Evolutionary conservation across 108 stramenopile species (phyloP), one percentile per base, ranked within the genome.

Genomic region (Cyclostephanos tholiformis): DNA sequence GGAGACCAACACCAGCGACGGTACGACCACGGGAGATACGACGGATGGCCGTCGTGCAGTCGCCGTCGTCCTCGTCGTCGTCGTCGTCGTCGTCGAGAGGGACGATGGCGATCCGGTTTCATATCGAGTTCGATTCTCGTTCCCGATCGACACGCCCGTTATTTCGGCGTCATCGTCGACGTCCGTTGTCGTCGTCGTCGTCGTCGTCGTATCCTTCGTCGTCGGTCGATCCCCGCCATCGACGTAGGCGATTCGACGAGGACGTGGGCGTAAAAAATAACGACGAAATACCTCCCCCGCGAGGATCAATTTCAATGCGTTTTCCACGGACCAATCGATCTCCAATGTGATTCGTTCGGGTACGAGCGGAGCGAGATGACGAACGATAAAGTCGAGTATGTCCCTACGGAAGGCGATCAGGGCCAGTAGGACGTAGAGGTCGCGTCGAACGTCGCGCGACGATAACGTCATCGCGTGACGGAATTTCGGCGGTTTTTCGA

Each of bases 401-500:
- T 92, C 88, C 44, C 52, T 74, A 0, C 87, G 91, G 85, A 91
- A 91, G 44, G 90, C 90, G 74, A 87, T 70, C 0, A 86, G 43
- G 3, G 77, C 81, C 65, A 88, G 65, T 9, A 75, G 58, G 0
- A 88, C 12, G 58, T 75, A 87, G 4, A 82, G 56, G 16, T 53
- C 72, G 25, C 36, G 39, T 16, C 66, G 73, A 66, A 32, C 32
- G 32, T 32, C 32, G 32, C 32, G 32, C 4, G 32, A 32, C 4
- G 32, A 32, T 32, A 32, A 4, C 32, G 4, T 32, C 32, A 32
- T 32, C 32, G 32, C 32, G 32, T 2, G 4, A 4, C 32, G 32
- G 2, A 32, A 32, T 4, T 32, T 32, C 4, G 32, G 4, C 4
- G 32, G 32, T 4, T 4, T 32, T 32, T 32, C 32, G 32, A 32